Conservation (phyloP, 108 stramenopile genomes). For the Stephanodiscus minutulus region DNA sequence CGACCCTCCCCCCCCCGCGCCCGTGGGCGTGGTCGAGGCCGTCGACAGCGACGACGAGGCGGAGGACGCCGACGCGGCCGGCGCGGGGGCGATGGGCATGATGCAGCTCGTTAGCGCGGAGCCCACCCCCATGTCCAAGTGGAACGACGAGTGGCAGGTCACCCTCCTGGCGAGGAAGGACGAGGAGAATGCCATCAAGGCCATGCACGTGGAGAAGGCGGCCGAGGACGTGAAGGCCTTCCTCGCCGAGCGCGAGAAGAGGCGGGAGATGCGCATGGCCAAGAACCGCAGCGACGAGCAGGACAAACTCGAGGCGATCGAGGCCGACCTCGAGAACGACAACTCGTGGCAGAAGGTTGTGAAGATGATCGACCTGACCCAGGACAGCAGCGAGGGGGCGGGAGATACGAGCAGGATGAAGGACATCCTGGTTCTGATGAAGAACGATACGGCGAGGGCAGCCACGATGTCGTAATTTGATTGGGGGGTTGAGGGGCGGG, state of each 20-base stretch:
- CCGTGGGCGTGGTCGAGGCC: not conserved
- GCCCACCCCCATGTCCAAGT: slow-evolving; percentile 76
- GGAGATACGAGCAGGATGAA: slow-evolving; percentile 80
- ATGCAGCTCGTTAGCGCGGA: slow-evolving; percentile 27
- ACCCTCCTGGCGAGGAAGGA: slow-evolving; percentile 77
- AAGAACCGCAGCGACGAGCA: slow-evolving; percentile 90
- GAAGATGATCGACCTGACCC: slow-evolving; percentile 86
- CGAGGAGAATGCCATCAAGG: slow-evolving; percentile 79
- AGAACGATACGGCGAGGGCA: slow-evolving; percentile 82
- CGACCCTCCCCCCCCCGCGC: not conserved
- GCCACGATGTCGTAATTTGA: slow-evolving; percentile 42
- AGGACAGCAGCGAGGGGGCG: slow-evolving; percentile 64
- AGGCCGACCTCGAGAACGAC: slow-evolving; percentile 92
- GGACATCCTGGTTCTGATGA: slow-evolving; percentile 80
- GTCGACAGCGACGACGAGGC: slow-evolving; percentile 41
- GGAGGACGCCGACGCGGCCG: slow-evolving; percentile 28
- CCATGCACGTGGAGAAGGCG: slow-evolving; percentile 67
- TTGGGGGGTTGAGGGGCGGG: not conserved
- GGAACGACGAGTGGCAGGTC: slow-evolving; percentile 85
- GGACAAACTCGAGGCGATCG: slow-evolving; percentile 90
- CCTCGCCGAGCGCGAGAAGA: slow-evolving; percentile 64
- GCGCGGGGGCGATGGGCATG: not conserved
- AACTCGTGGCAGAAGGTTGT: slow-evolving; percentile 87
- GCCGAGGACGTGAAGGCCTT: slow-evolving; percentile 64
- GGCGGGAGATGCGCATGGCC: slow-evolving; percentile 74